Base-by-base conservation (phyloP, 2,329 filamentous ascomycete genomes). In the Emergomyces pasteurianus region DNA sequence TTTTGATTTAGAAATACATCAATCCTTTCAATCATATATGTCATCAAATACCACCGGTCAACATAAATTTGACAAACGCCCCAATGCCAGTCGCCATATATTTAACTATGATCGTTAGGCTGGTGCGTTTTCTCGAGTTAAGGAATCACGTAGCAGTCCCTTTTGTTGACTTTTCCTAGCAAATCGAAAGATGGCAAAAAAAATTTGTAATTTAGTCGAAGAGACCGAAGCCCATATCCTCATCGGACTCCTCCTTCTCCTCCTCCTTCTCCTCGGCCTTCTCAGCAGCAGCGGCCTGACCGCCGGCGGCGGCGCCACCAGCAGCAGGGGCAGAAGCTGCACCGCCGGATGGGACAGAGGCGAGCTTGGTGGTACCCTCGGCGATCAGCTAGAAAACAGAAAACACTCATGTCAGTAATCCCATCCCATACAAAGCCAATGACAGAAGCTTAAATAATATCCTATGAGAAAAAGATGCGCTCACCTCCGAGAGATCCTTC, bases 291-390 rank as follows among this genome's bases (percentile, higher is more conserved):
- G 82, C 83, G 69, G 80, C 88, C 69, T 80, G 86, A 70, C 81
- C 87, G 71, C 80, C 87, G 73, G 81, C 89, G 74, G 80, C 87
- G 75, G 80, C 85, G 77, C 81, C 79, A 68, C 75, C 73, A 69
- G 76, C 83, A 72, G 81, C 81, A 72, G 80, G 81, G 72, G 79
- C 87, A 77, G 80, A 88, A 74, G 83, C 88, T 74, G 81, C 84
- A 79, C 92, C 92, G 73, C 92, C 94, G 74, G 89, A 90, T 79
- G 94, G 92, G 75, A 99, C 92, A 80, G 92, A 96, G 72, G 94
- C 94, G 74, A 99, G 90, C 87, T 99, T 99, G 79, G 82, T 74
- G 68, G 89, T 86, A 76, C 94, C 94, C 80, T 92, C 85, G 72
- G 89, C 72, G 78, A 99, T 96, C 80, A 99, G 82, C 94, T 97